Conservation (phyloP, 1,139 yeast genomes). For the Wickerhamomyces sp. region DNA sequence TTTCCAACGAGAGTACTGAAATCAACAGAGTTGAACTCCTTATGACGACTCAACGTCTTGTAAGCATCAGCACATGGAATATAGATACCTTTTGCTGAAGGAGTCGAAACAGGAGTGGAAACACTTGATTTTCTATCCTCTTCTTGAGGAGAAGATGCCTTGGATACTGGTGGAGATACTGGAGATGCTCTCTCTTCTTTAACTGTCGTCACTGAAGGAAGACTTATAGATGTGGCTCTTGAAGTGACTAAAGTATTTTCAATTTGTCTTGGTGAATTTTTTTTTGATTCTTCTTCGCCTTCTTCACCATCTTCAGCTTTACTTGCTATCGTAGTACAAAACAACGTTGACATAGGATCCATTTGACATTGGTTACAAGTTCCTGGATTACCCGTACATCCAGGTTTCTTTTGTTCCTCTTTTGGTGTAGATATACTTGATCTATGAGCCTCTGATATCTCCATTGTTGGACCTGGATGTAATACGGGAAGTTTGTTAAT, state of each 20-base stretch:
- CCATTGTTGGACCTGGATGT: conserved; percentile 65
- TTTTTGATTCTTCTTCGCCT: conserved; percentile 4
- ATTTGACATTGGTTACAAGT: conserved; percentile 78
- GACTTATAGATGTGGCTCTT: conserved; percentile 1
- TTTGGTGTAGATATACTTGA: conserved; percentile 17
- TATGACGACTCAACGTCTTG: conserved; percentile 76
- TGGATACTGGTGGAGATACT: conserved; percentile 24
- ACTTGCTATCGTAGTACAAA: conserved; percentile 80
- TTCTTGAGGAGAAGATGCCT: conserved; percentile 22
- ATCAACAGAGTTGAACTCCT: conserved; percentile 67
- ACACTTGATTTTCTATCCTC: conserved; percentile 19
- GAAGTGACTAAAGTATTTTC: not conserved
- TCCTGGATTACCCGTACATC: conserved; percentile 89
- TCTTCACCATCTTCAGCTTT: conserved; percentile 29
- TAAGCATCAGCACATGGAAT: conserved; percentile 89
- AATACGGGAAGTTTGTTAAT: conserved; percentile 44
- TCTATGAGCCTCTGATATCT: conserved; percentile 25
- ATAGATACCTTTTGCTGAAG: conserved; percentile 41
- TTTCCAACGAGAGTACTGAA: conserved; percentile 70
- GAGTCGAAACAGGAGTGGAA: conserved; percentile 7
- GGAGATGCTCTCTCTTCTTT: conserved; percentile 18
- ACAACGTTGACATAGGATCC: conserved; percentile 85
- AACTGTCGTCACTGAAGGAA: not conserved
- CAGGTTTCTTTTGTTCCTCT: conserved; percentile 25
- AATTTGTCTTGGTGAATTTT: conserved; percentile 2